Evolutionary conservation across 1,284 basidiomycete genomes (phyloP).

Genomic region (Malassezia slooffiae): DNA sequence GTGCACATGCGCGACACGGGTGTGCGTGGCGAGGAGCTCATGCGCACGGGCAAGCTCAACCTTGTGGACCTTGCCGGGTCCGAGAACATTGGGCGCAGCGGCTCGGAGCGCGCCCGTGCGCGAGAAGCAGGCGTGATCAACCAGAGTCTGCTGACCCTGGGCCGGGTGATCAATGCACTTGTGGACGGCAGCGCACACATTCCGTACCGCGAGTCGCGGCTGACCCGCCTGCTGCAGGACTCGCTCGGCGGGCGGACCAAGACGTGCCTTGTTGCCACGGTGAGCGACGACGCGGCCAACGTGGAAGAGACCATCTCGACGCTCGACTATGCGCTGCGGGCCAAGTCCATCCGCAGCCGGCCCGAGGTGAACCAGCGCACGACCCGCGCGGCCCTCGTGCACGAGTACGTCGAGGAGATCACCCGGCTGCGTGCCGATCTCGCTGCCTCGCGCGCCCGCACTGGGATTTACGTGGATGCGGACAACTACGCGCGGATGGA

Average conservation of each 20-base stretch:
- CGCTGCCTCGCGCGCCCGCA: conserved; percentile 48
- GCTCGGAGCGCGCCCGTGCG: conserved; percentile 87
- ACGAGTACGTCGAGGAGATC: conserved; percentile 91
- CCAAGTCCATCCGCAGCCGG: conserved; percentile 89
- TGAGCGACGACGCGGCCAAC: conserved; percentile 51
- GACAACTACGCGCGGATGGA: conserved; percentile 35
- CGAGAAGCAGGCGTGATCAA: conserved; percentile 99
- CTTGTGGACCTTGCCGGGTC: conserved; percentile 94
- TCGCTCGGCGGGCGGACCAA: conserved; percentile 96
- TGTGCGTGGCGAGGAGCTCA: conserved; percentile 64
- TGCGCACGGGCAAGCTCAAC: conserved; percentile 89
- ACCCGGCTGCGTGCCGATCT: conserved; percentile 85
- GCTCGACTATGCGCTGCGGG: conserved; percentile 89
- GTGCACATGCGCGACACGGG: conserved; percentile 81
- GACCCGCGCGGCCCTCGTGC: conserved; percentile 79
- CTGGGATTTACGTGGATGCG: conserved; percentile 36
- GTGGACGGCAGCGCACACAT: conserved; percentile 81
- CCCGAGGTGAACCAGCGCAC: conserved; percentile 91
- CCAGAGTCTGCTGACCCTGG: conserved; percentile 87
- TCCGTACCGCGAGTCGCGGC: conserved; percentile 74
- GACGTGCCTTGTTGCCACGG: conserved; percentile 91
- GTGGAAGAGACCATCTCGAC: conserved; percentile 96
- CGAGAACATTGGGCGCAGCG: conserved; percentile 91
- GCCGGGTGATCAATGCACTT: conserved; percentile 89
- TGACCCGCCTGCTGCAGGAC: conserved; percentile 93